These are phyloP conservation scores for Cladosporium halotolerans DNA, from an alignment of 2,329 filamentous ascomycete genomes.

Conservation along the genomic window DNA sequence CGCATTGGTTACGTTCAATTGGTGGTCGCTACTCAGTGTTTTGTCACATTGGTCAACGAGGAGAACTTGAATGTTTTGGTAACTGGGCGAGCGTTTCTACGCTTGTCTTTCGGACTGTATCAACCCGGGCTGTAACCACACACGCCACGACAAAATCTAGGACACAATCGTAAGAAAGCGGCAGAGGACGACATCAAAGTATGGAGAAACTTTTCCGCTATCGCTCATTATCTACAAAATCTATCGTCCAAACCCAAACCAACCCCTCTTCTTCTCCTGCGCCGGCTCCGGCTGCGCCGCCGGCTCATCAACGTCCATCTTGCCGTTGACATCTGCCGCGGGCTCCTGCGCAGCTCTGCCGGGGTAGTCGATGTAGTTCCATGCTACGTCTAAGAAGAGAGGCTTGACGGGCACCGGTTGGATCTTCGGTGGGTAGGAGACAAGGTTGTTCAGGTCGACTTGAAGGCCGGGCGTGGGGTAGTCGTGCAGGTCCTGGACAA, in stretches of 20 bases:
- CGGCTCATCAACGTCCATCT: slow-evolving; percentile 15
- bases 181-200: too few relatives aligned
- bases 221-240: neutral
- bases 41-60: too few relatives aligned
- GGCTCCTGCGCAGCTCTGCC: slow-evolving; percentile 41
- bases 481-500: slow-evolving; percentile 68
- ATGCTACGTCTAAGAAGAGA: slow-evolving; percentile 90
- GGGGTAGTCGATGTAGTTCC: slow-evolving; percentile 95
- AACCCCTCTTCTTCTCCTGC: slow-evolving; percentile 43
- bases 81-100: too few relatives aligned
- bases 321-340: slow-evolving; percentile 21
- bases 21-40: too few relatives aligned
- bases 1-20: too few relatives aligned
- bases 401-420: slow-evolving; percentile 86
- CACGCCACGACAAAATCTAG: too few relatives aligned
- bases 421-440: slow-evolving; percentile 79
- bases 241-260: slow-evolving; percentile 46
- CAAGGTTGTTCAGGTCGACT: slow-evolving; percentile 71
- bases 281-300: slow-evolving; percentile 20
- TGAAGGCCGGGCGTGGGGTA: slow-evolving; percentile 59
- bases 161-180: too few relatives aligned
- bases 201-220: too few relatives aligned
- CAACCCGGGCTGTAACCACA: too few relatives aligned
- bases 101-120: too few relatives aligned
- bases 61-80: too few relatives aligned